Evolutionary conservation across 495 filamentous ascomycete genomes (phyloP), one percentile per base, ranked within the genome.

Genomic region (Astrothelium subdiscretum): DNA sequence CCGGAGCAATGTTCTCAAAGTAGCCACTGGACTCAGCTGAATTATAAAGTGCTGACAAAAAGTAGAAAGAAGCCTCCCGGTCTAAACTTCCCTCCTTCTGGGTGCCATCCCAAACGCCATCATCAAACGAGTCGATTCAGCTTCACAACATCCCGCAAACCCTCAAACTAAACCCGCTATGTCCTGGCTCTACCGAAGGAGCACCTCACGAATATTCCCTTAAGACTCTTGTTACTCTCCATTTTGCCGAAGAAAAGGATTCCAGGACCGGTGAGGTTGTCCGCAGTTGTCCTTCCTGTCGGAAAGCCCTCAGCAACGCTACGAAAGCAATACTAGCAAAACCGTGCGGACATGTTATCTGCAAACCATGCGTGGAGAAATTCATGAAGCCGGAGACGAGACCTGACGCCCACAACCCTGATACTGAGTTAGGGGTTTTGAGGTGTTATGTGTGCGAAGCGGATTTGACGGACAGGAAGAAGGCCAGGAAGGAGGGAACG

Each of bases 271-370:
- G 79, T 29, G 51, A 26, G 15, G n/a, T 31, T 8, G 78, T 80
- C 42, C 79, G 87, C 31, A 82, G 89, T 61, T 98, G 94, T 74
- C 94, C 94, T 0, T 87, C 87, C 59, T 98, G 94, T 75, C 87
- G 88, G 67, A 96, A 92, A 77, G 84, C 75, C 0, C 76, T 98
- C 29, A 86, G 80, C 65, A 97, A 97, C 72, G 81, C 86, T 4
- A 85, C 88, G 18, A 91, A 89, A 70, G 92, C 91, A 10, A 85
- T 89, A 74, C 77, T 98, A 12, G 88, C 91, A 1, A 94, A 91
- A 73, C 91, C 92, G 0, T 98, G 94, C 70, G 94, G 94, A 0
- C 94, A 98, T 68, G 90, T 97, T 2, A 77, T 97, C 6, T 98
- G 94, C 74, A 86, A 88, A 64, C 89, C 84, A 20, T 98, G 94